Base-by-base conservation (phyloP, 306 rosid species). In the Gleditsia sinensis region DNA sequence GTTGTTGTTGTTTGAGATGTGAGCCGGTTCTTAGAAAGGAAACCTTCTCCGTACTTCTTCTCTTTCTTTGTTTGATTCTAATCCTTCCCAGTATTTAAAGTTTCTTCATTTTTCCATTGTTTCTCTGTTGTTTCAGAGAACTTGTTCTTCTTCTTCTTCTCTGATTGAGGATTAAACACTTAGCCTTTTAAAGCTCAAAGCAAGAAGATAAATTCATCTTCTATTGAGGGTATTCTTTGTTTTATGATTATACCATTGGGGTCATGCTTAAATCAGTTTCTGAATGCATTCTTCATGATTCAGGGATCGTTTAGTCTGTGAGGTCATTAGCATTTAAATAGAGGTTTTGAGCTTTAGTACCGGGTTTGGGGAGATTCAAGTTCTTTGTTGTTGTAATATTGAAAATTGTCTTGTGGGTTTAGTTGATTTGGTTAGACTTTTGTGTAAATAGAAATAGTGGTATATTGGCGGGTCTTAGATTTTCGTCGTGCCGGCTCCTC, bases 41-140 rank as follows among this genome's bases (percentile, higher is more conserved):
- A 87, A 80, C 85, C 89, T 89, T 82, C 90, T 89, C 90, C 80
- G 80, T 85, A 72, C 94, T 89, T 82, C 85, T 83, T 71, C 88
- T 82, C 84, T 82, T 88, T 70, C 85, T 85, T 14, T 94, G 86
- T 69, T 84, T 86, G 66, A 86, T 91, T 88, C 92, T 89, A 75
- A 83, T 89, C 78, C 90, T 93, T 39, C 97, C 82, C 72, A 63
- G 79, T 77, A 84, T 91, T 80, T 88, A 85, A 71, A 72, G 33
- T 54, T n/a, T 68, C 42, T 55, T 40, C 40, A 45, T 66, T 50
- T 51, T 12, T 32, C 63, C 45, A 36, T 78, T 59, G 53, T 57
- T 60, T 37, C 36, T 10, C 59, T 72, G 34, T 79, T 25, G 37
- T 78, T 69, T 48, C 58, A 53, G 32, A 43, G 17, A 40, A 69